Conservation (phyloP, 176 grass and related monocot genomes). For the Raddia distichophylla region DNA sequence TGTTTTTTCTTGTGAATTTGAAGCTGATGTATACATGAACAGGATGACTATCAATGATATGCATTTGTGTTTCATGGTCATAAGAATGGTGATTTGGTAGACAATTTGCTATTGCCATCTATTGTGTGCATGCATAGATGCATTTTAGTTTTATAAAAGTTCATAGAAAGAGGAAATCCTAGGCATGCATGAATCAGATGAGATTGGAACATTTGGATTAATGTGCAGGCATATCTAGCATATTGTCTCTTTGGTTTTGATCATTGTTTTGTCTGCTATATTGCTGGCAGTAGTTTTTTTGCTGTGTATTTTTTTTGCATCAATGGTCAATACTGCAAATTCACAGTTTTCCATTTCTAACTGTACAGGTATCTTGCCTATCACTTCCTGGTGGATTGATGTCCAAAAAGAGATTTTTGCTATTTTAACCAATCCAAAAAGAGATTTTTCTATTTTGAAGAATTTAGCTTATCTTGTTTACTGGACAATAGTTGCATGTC, state of each 20-base stretch:
- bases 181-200: not conserved
- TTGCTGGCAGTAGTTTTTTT: too few relatives aligned
- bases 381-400: not conserved
- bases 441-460: not conserved
- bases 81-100: too few relatives aligned
- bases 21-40: not conserved
- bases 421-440: not conserved
- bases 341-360: not conserved
- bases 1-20: not conserved
- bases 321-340: not conserved
- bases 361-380: not conserved
- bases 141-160: not conserved
- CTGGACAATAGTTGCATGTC: conserved; percentile 25
- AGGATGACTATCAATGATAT: not conserved
- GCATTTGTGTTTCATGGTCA: not conserved
- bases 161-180: not conserved
- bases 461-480: conserved; percentile 20
- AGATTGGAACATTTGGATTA: not conserved
- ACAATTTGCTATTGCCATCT: not conserved
- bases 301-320: not conserved
- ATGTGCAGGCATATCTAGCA: too few relatives aligned
- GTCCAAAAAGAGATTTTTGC: not conserved
- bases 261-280: not conserved
- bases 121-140: too few relatives aligned
- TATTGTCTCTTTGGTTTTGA: not conserved